Base-by-base conservation (phyloP, 23 red algal genomes). In the Cyanidiococcus yangmingshanensis region DNA sequence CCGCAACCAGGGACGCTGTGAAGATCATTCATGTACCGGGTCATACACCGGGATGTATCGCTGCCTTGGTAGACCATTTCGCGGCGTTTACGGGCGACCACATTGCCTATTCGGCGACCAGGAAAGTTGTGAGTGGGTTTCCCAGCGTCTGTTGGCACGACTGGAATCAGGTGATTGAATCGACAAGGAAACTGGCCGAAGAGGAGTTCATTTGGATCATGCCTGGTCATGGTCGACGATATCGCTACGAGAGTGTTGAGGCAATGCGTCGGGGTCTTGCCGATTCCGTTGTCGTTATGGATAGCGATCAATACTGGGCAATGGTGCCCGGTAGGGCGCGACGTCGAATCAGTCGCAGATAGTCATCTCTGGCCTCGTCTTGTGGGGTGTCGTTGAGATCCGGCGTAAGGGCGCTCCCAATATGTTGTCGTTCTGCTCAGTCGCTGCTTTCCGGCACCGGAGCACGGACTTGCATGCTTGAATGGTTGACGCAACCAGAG, bases 1-100 rank as follows among this genome's bases (percentile, higher is more conserved):
- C 45, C 21, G 12, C 45, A 7, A 21, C 7, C 45, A 54, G 45
- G 21, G 41, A 50, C 17, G 40, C 38, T 30, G 35, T 81, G 0
- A 81, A 81, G 50, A 50, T 81, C n/a, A 34, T 81, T 2, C 78
- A 81, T 68, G 78, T 81, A 7, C 78, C 78, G n/a, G 78, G 78
- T 7, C 78, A 81, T 30, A 81, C 78, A 1, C 59, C 3, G 37
- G 78, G 78, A 1, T 81, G 58, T 1, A 68, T 40, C 18, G 41
- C 68, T 1, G 38, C 68, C 1, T 16, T 81, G 30, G 78, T 71
- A n/a, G 37, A 81, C 34, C 0, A 30, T 40, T 40, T 26, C 31
- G 78, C 37, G 1, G 78, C 68, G 59, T 81, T 81, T 32, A 81
- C 78, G 1, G 78, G 78, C 1, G 78, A 81, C 40, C 78, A 81